Evolutionary conservation across 257 asterid genomes (phyloP), one percentile per base, ranked within the genome.

Genomic region (Solanum clarkiae): DNA sequence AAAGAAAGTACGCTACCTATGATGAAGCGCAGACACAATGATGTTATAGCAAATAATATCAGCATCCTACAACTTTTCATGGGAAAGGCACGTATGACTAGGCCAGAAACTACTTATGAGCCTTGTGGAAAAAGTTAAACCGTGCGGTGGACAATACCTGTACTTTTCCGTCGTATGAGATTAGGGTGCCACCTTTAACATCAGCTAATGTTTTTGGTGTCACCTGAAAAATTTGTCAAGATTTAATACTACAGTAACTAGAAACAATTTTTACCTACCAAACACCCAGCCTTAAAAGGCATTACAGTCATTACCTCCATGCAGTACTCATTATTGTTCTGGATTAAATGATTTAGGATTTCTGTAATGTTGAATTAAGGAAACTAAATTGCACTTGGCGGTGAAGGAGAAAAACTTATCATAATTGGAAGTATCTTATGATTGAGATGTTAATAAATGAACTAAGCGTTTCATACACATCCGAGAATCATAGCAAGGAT

Each of bases 151-250:
- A 70, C 63, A 16, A 13, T 88, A 95, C 98, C 97, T 95, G 99
- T 72, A 95, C 98, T 95, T 93, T 97, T 65, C 98, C 99, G 44
- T 97, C 99, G 72, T 94, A 97, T 57, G 96, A 92, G 89, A 97
- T 97, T 70, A 97, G 91, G 51, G 99, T 97, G 87, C 99, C 99
- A 86, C 99, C 99, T 92, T 97, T 97, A 66, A 97, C 99, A 72
- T 95, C 99, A 86, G 99, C 99, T 83, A 95, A 89, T 17, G 99
- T 97, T 92, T 97, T 97, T 49, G 99, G 99, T 47, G 99, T 97
- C 87, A 97, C 99, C 99, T 97, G 94, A 89, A 85, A 85, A 79
- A 79, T 62, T 75, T 29, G 79, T 75, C 15, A 62, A 66, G 79
- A 54, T 62, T 82, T 87, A 70, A 81, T 57, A 55, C 49, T 84